Evolutionary conservation across 495 filamentous ascomycete species (phyloP).

Genomic region (Friedmanniomyces simplex): DNA sequence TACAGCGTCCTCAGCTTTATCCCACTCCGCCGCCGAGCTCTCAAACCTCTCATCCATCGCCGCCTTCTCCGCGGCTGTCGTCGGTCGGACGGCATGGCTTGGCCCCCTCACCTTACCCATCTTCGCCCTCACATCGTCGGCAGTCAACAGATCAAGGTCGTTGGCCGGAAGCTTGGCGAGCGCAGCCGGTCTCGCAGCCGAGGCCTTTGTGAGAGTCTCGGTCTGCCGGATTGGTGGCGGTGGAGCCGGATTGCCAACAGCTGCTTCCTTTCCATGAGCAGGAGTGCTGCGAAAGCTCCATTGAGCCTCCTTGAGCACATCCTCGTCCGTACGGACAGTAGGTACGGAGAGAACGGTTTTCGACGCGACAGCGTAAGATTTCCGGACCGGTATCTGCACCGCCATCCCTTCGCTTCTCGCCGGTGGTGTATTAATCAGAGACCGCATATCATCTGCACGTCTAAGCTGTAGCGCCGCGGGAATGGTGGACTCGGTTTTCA

Average conservation of each 20-base stretch:
- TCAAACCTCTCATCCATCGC: neutral
- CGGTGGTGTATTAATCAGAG: slow-evolving; percentile 5
- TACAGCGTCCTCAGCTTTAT: slow-evolving; percentile 1
- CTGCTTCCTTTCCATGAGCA: neutral
- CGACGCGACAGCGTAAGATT: neutral
- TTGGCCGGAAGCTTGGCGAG: slow-evolving; percentile 11
- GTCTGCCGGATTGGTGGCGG: neutral
- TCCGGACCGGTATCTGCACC: slow-evolving; percentile 11
- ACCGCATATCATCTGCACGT: neutral
- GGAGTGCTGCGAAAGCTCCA: neutral
- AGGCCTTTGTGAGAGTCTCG: neutral
- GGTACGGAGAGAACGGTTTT: neutral
- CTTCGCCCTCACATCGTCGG: slow-evolving; percentile 16
- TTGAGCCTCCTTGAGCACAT: neutral
- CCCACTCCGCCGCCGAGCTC: neutral
- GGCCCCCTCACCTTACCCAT: slow-evolving; percentile 16
- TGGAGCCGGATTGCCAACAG: neutral
- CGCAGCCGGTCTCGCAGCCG: neutral
- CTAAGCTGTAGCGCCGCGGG: neutral
- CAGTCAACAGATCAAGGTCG: slow-evolving; percentile 15
- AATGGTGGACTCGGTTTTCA: neutral
- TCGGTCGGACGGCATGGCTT: neutral
- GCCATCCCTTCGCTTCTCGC: neutral
- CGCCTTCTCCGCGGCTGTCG: slow-evolving; percentile 5
- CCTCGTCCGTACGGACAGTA: neutral